Evolutionary conservation across 2,329 filamentous ascomycete genomes (phyloP).

Genomic region (Fusarium luffae): DNA sequence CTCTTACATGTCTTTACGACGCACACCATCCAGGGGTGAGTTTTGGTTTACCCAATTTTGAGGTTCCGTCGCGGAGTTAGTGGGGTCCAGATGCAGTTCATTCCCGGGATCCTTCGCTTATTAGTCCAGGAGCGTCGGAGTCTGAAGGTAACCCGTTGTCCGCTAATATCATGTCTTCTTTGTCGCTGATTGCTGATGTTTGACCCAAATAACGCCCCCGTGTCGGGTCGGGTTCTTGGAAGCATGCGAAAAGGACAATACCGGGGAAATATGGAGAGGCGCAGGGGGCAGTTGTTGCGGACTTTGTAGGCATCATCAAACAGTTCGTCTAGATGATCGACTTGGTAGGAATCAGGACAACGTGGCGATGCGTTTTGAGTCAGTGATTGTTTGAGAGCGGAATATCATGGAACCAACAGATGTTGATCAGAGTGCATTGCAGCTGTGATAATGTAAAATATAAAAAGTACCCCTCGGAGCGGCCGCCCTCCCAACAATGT

Average conservation of each 20-base stretch:
- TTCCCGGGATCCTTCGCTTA: slow-evolving; percentile 35
- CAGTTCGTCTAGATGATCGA: background rate
- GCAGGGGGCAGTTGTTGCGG: slow-evolving; percentile 4
- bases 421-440: background rate
- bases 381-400: slow-evolving; percentile 1
- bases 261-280: slow-evolving; percentile 1
- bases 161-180: slow-evolving; percentile 13
- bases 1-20: background rate
- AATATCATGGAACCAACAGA: background rate
- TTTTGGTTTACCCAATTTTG: slow-evolving; percentile 4
- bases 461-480: slow-evolving; percentile 5
- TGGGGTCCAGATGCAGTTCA: slow-evolving; percentile 19
- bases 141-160: slow-evolving; percentile 33
- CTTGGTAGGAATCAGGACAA: background rate
- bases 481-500: slow-evolving; percentile 25
- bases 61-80: slow-evolving; percentile 21
- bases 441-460: background rate
- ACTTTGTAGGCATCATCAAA: slow-evolving; percentile 18
- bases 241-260: slow-evolving; percentile 30
- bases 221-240: slow-evolving; percentile 39
- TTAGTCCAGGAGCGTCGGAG: slow-evolving; percentile 26
- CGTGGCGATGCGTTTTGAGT: slow-evolving; percentile 4
- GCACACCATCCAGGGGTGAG: slow-evolving; percentile 18
- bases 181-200: background rate
- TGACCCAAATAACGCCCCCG: slow-evolving; percentile 12